phyloP scores from a whole-genome alignment of 2,329 filamentous ascomycete species.

The Chrysoporthe deuterocubensis region DNA sequence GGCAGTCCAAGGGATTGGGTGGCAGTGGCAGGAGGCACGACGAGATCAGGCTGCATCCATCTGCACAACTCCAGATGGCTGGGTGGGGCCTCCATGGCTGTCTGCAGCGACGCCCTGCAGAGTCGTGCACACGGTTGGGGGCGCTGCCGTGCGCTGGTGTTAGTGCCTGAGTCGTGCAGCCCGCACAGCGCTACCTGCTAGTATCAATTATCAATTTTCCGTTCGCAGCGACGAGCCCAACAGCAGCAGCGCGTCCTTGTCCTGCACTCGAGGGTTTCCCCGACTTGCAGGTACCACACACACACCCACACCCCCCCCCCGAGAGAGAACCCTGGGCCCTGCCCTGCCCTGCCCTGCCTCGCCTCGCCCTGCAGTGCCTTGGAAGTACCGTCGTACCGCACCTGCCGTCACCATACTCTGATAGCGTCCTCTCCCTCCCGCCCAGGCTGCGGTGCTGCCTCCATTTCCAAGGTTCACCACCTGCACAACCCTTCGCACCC shows the following conservation, averaged over 20 bases:
- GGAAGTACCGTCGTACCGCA: not conserved
- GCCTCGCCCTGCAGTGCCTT: too few relatives aligned
- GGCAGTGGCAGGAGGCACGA: not conserved
- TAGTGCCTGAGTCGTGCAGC: not conserved
- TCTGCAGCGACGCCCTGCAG: not conserved
- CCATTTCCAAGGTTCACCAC: constrained; percentile 7
- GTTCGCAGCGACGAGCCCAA: not conserved
- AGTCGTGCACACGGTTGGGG: not conserved
- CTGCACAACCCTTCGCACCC: not conserved
- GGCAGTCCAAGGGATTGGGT: not conserved
- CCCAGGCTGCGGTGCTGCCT: not conserved
- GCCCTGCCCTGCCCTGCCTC: too few relatives aligned
- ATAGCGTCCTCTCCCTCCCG: not conserved
- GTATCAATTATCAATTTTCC: not conserved
- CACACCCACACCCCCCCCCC: not conserved
- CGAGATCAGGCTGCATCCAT: constrained; percentile 3
- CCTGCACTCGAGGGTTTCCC: not conserved
- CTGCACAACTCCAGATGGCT: not conserved
- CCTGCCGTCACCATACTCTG: not conserved
- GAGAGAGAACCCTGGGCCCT: not conserved
- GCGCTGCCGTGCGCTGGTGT: not conserved
- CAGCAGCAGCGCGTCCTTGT: too few relatives aligned
- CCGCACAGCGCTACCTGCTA: not conserved
- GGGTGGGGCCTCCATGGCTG: not conserved
- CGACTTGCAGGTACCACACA: not conserved